Percentiles rank a stretch among this genome's conserved stretches.
Conservation (phyloP, 352 stramenopile genomes). For the Blastocystis hominis region DNA sequence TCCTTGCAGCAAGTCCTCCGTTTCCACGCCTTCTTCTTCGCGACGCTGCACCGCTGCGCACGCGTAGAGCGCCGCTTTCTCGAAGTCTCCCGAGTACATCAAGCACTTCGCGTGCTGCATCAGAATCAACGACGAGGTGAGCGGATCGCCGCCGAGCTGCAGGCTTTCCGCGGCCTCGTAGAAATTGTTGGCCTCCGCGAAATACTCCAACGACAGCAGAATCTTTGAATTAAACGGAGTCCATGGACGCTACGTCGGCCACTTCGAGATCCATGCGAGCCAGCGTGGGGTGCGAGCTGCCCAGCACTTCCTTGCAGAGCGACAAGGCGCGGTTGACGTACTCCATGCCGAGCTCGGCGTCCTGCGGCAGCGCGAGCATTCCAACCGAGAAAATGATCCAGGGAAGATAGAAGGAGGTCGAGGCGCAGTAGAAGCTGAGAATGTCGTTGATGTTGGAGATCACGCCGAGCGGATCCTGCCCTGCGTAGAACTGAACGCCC, state of each 20-base stretch:
- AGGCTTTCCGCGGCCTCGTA: background rate
- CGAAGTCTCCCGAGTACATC: background rate
- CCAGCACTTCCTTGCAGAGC: background rate
- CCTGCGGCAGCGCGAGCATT: conserved; percentile 15
- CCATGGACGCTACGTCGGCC: background rate
- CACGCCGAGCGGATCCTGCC: conserved; percentile 4
- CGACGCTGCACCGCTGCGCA: background rate
- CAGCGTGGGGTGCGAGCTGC: background rate
- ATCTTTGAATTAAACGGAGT: background rate
- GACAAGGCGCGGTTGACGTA: conserved; percentile 5
- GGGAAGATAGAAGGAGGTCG: background rate
- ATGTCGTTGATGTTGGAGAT: conserved; percentile 43
- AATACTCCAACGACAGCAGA: background rate
- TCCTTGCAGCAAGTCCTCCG: background rate
- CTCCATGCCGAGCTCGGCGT: conserved; percentile 34
- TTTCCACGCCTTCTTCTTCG: background rate
- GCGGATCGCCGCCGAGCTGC: background rate
- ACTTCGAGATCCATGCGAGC: conserved; percentile 11
- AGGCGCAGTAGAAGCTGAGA: background rate
- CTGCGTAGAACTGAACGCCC: background rate
- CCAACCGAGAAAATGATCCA: conserved; percentile 34
- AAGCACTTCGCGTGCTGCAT: conserved; percentile 18
- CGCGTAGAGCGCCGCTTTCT: background rate
- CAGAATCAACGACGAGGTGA: background rate
- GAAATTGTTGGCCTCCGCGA: conserved; percentile 22